Evolutionary conservation across 306 rosid species (phyloP), one percentile per base, ranked within the genome.

Genomic region (Cicer bijugum): DNA sequence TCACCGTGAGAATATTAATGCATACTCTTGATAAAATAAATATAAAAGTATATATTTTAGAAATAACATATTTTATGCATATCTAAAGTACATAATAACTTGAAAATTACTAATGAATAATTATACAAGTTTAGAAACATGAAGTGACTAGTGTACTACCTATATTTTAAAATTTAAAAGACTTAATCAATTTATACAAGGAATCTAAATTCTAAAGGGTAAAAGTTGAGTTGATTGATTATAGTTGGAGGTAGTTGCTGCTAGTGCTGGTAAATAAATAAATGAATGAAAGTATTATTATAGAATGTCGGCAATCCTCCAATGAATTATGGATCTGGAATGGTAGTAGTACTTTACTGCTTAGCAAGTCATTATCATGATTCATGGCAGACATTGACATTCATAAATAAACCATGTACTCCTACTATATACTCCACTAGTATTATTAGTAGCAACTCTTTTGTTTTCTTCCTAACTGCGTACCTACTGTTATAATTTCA

Each of bases 341-440:
- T 46, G 55, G 55, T 52, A 6, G 8, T 7, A 4, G 35, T 11
- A 28, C 12, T 43, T 38, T 47, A 69, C 8, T 78, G 72, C 66
- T 39, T 20, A 17, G 65, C 60, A 48, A 43, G 80, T 75, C 80
- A 69, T 53, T 6, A 0, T 73, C 79, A n/a, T 1, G 78, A 23
- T 51, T 61, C 63, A 19, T 75, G 80, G 72, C 73, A 69, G 84
- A 43, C 84, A 75, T 78, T 63, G 82, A 78, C 82, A 53, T 71
- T 12, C 12, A 53, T 28, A 28, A 28, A 28, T 28, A 28, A 28
- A 28, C 5, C 35, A 28, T 28, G 35, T 28, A 28, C 35, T 28
- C 35, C 35, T 28, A 28, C 35, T 28, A 28, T 3, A 28, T 28
- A 28, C 5, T 28, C 35, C 35, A 28, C 35, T 4, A 28, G 5